Evolutionary conservation across 1,284 basidiomycete genomes (phyloP), one percentile per base, ranked within the genome.

Genomic region (Heimioporus retisporus): DNA sequence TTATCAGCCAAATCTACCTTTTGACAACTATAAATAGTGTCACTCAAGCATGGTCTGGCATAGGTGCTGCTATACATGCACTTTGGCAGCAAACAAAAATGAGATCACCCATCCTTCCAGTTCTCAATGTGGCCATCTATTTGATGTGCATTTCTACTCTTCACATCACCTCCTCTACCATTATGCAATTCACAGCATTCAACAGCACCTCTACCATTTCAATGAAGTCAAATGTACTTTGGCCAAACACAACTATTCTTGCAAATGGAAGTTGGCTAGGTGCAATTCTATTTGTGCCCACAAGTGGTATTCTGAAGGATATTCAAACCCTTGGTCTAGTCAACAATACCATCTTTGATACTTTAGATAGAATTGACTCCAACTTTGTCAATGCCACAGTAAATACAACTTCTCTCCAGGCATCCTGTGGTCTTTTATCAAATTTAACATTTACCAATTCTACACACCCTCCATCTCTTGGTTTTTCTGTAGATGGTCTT

Each of bases 151-250:
- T 68, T 25, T 59, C 55, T 15, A n/a, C 40, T 6, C 51, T 70
- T 6, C 68, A 69, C 4, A 57, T 67, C 19, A 28, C 59, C 21
- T 63, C 68, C 6, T 53, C 61, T 14, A 53, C 68, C 40, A 70
- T 70, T 35, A 67, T 69, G 68, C 46, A 70, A 35, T 69, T 70
- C 21, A 60, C 59, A 21, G 51, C 68, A 3, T 67, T 61, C 18
- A 61, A 70, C 43, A 68, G 23, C 16, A 55, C 48, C 3, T 59
- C 59, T 2, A 46, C 3, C 2, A 46, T 53, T 4, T 1, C n/a
- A n/a, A 3, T 64, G 8, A 31, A 15, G 28, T 64, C 69, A 44
- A 3, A 1, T 31, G 0, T 64, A 0, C 0, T 43, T 13, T 70
- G 60, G 54, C 60, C 68, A 51, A 53, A 53, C 2, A 42, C 3